These are phyloP conservation scores for Lachnellula occidentalis DNA, from an alignment of 2,329 filamentous ascomycete genomes.

Conservation along the genomic window DNA sequence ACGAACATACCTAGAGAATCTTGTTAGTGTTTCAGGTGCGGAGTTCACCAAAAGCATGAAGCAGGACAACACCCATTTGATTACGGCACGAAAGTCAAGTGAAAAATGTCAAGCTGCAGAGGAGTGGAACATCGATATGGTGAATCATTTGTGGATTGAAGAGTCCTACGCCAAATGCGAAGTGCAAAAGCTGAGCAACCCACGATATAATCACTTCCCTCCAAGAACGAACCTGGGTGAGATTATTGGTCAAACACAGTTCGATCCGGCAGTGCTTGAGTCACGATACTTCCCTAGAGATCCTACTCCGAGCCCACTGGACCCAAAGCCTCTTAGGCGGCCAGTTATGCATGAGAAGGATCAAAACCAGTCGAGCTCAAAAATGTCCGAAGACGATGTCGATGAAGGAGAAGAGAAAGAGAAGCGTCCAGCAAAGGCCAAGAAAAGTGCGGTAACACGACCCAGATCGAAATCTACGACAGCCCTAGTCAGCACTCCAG, in stretches of 20 bases:
- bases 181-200: slow-evolving; percentile 63
- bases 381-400: slow-evolving; percentile 9
- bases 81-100: slow-evolving; percentile 82
- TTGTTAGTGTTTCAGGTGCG: slow-evolving; percentile 77
- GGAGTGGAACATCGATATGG: slow-evolving; percentile 85
- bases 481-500: slow-evolving; percentile 42
- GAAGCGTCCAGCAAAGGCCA: slow-evolving; percentile 23
- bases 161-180: slow-evolving; percentile 92
- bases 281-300: slow-evolving; percentile 56
- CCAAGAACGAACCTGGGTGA: slow-evolving; percentile 86
- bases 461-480: slow-evolving; percentile 7
- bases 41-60: slow-evolving; percentile 94
- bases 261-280: slow-evolving; percentile 59
- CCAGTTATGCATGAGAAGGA: slow-evolving; percentile 42
- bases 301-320: slow-evolving; percentile 38
- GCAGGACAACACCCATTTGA: slow-evolving; percentile 89
- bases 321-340: slow-evolving; percentile 41
- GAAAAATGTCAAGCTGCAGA: slow-evolving; percentile 90
- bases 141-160: slow-evolving; percentile 97
- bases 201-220: slow-evolving; percentile 82
- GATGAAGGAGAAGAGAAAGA: slow-evolving; percentile 6
- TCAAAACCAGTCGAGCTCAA: slow-evolving; percentile 23
- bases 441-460: slow-evolving; percentile 3
- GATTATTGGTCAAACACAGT: slow-evolving; percentile 80
- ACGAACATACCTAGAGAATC: slow-evolving; percentile 85